phyloP scores from a whole-genome alignment of 768 basidiomycete genomes.

The Royoungia palumana region DNA sequence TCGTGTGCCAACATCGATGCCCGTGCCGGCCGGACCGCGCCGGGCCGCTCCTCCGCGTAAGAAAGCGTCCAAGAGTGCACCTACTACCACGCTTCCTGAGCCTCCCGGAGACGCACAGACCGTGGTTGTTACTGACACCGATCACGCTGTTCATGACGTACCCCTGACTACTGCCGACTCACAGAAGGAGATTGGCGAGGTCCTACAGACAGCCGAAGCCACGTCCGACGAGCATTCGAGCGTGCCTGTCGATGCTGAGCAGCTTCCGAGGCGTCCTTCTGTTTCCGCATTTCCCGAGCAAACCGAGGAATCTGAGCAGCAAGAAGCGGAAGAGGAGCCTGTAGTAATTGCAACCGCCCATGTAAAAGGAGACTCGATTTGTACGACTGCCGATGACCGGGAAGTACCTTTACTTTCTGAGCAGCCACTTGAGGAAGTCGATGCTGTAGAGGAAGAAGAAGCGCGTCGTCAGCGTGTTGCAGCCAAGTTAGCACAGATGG shows the following conservation, averaged over 20 bases:
- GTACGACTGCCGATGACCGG: slow-evolving; percentile 4
- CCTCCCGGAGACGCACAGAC: slow-evolving; percentile 22
- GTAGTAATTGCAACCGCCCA: slow-evolving; percentile 2
- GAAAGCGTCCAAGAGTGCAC: slow-evolving; percentile 54
- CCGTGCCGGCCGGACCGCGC: slow-evolving; percentile 69
- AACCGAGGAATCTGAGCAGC: slow-evolving; percentile 7
- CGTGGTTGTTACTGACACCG: not conserved
- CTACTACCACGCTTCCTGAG: slow-evolving; percentile 30
- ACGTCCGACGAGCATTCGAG: not conserved
- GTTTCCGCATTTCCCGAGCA: slow-evolving; percentile 2
- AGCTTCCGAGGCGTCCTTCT: not conserved
- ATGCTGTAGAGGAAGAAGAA: slow-evolving; percentile 45
- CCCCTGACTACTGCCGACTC: slow-evolving; percentile 2
- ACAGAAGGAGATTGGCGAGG: slow-evolving; percentile 13
- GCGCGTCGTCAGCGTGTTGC: slow-evolving; percentile 55
- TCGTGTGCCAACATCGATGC: slow-evolving; percentile 57
- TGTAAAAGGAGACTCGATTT: slow-evolving; percentile 2
- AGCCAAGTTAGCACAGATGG: slow-evolving; percentile 59
- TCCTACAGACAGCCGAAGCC: not conserved
- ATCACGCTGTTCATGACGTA: slow-evolving; percentile 5
- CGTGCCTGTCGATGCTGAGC: not conserved
- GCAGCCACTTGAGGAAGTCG: not conserved
- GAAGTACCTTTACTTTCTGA: not conserved
- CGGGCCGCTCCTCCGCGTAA: slow-evolving; percentile 73
- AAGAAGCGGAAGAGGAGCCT: slow-evolving; percentile 14